phyloP scores from a whole-genome alignment of 495 filamentous ascomycete species.

The Podospora appendiculata region DNA sequence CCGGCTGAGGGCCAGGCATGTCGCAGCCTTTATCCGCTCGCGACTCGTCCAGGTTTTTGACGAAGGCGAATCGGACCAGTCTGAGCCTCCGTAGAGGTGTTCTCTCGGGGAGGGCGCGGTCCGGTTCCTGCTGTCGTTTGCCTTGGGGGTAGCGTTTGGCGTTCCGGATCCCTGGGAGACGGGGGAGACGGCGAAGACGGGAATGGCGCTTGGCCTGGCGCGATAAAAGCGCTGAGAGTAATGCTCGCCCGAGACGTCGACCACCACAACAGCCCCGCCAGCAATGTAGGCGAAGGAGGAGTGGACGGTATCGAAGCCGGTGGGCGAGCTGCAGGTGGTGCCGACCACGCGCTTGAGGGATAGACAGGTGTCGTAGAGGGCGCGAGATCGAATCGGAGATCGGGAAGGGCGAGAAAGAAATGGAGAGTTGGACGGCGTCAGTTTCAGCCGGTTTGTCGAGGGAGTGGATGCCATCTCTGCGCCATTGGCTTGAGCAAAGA shows the following conservation, averaged over 20 bases:
- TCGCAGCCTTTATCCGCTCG: slow-evolving; percentile 90
- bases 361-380: slow-evolving; percentile 45
- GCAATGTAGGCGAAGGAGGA: slow-evolving; percentile 84
- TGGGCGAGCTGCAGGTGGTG: slow-evolving; percentile 74
- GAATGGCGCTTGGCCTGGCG: slow-evolving; percentile 70
- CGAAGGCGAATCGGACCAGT: slow-evolving; percentile 53
- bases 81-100: slow-evolving; percentile 34
- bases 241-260: slow-evolving; percentile 64
- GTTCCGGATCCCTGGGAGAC: slow-evolving; percentile 31
- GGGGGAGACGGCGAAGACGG: slow-evolving; percentile 45
- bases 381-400: slow-evolving; percentile 44
- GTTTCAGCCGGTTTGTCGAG: slow-evolving; percentile 53
- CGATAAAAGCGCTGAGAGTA: slow-evolving; percentile 83
- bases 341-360: slow-evolving; percentile 79
- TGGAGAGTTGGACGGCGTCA: slow-evolving; percentile 76
- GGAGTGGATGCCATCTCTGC: slow-evolving; percentile 50
- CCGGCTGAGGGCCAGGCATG: slow-evolving; percentile 84
- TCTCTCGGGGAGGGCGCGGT: slow-evolving; percentile 49
- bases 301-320: slow-evolving; percentile 75
- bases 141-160: slow-evolving; percentile 56
- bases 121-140: slow-evolving; percentile 56
- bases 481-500: slow-evolving; percentile 38
- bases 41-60: slow-evolving; percentile 71
- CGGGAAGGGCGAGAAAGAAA: slow-evolving; percentile 52
- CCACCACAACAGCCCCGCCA: slow-evolving; percentile 88